Percentiles rank a stretch among this genome's conserved stretches.
Conservation (phyloP, 192 early-diverging fungal genomes). For the Coemansia nantahalensis region DNA sequence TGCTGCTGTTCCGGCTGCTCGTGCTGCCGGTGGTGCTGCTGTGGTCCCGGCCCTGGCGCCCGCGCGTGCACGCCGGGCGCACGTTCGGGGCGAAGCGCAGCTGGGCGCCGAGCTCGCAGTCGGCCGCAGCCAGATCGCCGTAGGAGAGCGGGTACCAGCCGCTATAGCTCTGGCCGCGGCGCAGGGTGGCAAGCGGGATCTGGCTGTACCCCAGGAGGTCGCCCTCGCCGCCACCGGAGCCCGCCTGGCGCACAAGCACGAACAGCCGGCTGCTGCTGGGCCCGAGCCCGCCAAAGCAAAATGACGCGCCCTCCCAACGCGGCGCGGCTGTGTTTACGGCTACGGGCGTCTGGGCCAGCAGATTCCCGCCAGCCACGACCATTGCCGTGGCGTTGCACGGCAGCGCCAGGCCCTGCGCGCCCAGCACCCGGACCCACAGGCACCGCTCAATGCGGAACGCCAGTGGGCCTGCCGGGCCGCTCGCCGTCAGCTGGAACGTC, state of each 20-base stretch:
- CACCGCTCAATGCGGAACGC: constrained; percentile 38
- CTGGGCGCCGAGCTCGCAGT: constrained; percentile 7
- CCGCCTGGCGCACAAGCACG: constrained; percentile 18
- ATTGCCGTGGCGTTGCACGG: constrained; percentile 7
- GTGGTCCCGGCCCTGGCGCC: not conserved
- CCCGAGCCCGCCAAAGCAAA: constrained; percentile 40
- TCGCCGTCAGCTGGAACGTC: not conserved
- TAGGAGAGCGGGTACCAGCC: constrained; percentile 51
- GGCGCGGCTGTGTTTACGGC: constrained; percentile 1
- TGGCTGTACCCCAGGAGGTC: constrained; percentile 37
- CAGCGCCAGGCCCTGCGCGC: constrained; percentile 20
- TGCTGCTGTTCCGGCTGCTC: not conserved
- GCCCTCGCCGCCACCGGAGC: not conserved
- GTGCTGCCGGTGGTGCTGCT: not conserved
- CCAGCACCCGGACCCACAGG: constrained; percentile 41
- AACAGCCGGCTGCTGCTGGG: constrained; percentile 17
- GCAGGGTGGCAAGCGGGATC: constrained; percentile 33
- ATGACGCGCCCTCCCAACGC: constrained; percentile 9
- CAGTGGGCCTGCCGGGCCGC: not conserved
- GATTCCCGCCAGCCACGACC: constrained; percentile 27
- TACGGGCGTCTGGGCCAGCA: constrained; percentile 26
- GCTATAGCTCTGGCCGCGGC: constrained; percentile 31
- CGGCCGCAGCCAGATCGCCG: constrained; percentile 14
- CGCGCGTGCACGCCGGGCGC: constrained; percentile 13
- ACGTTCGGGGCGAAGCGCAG: constrained; percentile 21